phyloP scores from a whole-genome alignment of 1,284 basidiomycete genomes.

The Boletellus deceptivus region DNA sequence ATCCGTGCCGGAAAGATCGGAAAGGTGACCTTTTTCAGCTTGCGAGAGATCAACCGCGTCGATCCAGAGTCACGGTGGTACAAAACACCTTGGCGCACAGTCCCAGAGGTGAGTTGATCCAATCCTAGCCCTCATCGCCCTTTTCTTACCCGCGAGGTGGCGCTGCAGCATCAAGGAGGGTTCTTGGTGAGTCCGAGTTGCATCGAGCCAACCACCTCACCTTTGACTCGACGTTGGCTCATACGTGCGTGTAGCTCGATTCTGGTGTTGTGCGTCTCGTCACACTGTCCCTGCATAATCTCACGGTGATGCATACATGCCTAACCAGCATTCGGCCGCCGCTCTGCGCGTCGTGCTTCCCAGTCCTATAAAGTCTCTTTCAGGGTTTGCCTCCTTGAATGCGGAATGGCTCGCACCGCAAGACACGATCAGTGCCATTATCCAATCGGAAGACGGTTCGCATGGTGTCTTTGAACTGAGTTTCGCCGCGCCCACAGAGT shows the following conservation, averaged over 20 bases:
- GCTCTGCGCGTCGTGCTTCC: constrained; percentile 62
- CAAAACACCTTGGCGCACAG: constrained; percentile 77
- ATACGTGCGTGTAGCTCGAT: constrained; percentile 47
- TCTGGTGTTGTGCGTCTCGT: constrained; percentile 61
- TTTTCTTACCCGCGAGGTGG: neutral
- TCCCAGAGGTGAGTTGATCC: constrained; percentile 63
- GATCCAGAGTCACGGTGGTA: constrained; percentile 70
- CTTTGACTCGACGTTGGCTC: neutral
- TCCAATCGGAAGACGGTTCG: constrained; percentile 50
- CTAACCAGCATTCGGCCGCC: constrained; percentile 57
- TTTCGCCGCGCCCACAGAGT: constrained; percentile 52
- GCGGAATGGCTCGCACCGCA: constrained; percentile 68
- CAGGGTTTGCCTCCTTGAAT: constrained; percentile 66
- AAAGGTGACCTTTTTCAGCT: constrained; percentile 60
- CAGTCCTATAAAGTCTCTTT: constrained; percentile 50
- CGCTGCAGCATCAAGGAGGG: constrained; percentile 73
- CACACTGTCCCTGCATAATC: neutral
- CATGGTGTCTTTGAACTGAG: constrained; percentile 61
- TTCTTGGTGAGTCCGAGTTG: constrained; percentile 52
- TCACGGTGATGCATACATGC: neutral
- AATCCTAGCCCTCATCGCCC: neutral
- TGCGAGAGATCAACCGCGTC: constrained; percentile 54
- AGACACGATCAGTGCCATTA: constrained; percentile 66
- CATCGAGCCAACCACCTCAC: neutral
- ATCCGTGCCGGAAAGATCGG: constrained; percentile 62